Percentiles rank a stretch among this genome's conserved stretches.
phyloP scores from a whole-genome alignment of 371 early-diverging fungal species.

The Zychaea mexicana region DNA sequence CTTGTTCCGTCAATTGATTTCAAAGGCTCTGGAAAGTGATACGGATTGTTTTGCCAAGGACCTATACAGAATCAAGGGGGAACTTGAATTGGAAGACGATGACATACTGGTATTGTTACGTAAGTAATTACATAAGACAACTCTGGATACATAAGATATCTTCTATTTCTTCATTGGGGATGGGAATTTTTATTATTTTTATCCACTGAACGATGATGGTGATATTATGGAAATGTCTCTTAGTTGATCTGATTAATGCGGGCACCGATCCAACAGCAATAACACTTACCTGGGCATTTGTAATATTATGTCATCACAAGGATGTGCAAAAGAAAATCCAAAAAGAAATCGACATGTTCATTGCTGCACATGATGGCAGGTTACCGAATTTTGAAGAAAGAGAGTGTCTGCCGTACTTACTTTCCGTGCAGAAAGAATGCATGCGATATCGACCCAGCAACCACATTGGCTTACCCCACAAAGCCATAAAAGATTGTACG shows the following conservation, averaged over 20 bases:
- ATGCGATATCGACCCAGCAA: constrained; percentile 16
- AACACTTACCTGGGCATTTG: constrained; percentile 18
- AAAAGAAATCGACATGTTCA: constrained; percentile 14
- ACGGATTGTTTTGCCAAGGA: not conserved
- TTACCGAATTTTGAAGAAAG: constrained; percentile 19
- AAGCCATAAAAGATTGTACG: constrained; percentile 16
- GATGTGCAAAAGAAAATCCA: constrained; percentile 16
- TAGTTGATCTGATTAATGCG: constrained; percentile 22
- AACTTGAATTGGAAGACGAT: too few species aligned
- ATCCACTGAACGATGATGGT: too few species aligned
- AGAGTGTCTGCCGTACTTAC: constrained; percentile 13
- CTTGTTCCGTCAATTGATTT: not conserved
- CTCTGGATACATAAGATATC: too few species aligned
- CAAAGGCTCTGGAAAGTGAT: not conserved
- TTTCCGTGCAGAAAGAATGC: too few species aligned
- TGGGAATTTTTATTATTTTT: not conserved
- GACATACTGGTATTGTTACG: too few species aligned
- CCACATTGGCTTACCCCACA: constrained; percentile 11
- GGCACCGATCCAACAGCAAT: constrained; percentile 17
- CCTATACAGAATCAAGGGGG: not conserved
- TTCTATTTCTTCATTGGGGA: too few species aligned
- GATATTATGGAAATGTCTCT: too few species aligned
- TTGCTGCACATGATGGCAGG: constrained; percentile 1
- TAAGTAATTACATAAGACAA: too few species aligned
- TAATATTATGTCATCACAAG: constrained; percentile 13